A percentile compares a stretch with the other conserved stretches of the same genome.
Evolutionary conservation across 2,329 filamentous ascomycete genomes (phyloP).

Genomic region (Hypoxylon sp.): DNA sequence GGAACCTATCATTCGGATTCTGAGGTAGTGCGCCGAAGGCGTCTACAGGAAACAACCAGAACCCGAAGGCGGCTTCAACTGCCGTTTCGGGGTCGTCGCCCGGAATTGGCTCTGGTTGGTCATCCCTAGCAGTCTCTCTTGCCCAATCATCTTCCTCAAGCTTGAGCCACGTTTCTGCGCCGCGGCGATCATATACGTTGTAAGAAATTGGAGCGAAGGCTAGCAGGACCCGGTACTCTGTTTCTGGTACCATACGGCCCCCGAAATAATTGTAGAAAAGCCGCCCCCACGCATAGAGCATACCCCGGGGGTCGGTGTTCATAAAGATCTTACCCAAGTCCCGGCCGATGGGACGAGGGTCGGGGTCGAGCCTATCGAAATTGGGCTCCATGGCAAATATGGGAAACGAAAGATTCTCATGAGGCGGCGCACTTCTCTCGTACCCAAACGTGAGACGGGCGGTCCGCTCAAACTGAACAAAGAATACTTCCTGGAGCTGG

Average conservation of each 20-base stretch:
- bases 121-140: background rate
- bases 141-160: background rate
- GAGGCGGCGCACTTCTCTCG: background rate
- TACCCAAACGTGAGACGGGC: background rate
- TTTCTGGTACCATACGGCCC: background rate
- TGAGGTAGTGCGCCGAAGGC: conserved; percentile 20
- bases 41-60: conserved; percentile 39
- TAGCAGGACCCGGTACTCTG: conserved; percentile 11
- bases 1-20: background rate
- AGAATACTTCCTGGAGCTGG: conserved; percentile 33
- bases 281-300: conserved; percentile 15
- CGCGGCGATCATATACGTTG: conserved; percentile 7
- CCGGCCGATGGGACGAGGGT: conserved; percentile 21
- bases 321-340: conserved; percentile 16
- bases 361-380: conserved; percentile 32
- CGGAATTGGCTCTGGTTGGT: background rate
- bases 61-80: conserved; percentile 31
- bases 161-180: conserved; percentile 16
- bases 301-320: background rate
- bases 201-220: background rate
- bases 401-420: conserved; percentile 26
- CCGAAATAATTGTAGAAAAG: conserved; percentile 14
- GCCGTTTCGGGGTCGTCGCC: background rate
- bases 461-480: conserved; percentile 12
- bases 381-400: conserved; percentile 9